Percentiles rank a stretch among this genome's conserved stretches.
These are phyloP conservation scores for Dimocarpus longan DNA, from an alignment of 345 rosid species.

Conservation along the genomic window DNA sequence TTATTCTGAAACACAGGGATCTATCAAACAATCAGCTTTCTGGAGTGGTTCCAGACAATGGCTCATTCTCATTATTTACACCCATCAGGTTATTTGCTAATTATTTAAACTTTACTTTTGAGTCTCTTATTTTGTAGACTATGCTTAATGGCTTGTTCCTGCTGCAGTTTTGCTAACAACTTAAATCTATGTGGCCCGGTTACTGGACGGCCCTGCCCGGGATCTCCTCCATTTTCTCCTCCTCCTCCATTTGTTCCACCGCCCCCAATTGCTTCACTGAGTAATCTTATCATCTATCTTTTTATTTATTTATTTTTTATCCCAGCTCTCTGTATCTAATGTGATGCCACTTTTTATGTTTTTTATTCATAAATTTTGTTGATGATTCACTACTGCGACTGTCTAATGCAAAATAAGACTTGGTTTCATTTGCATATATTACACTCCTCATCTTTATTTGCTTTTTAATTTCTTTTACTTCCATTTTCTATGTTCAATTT, in stretches of 20 bases:
- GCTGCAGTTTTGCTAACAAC: constrained; percentile 95
- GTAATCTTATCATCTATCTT: constrained; percentile 34
- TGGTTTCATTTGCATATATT: neutral
- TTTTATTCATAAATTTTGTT: neutral
- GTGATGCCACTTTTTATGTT: neutral
- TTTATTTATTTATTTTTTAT: neutral
- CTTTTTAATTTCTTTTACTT: neutral
- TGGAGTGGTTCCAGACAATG: constrained; percentile 96
- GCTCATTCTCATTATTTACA: constrained; percentile 96
- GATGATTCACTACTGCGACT: neutral
- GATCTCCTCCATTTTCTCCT: constrained; percentile 99
- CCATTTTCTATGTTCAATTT: neutral
- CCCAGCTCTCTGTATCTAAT: neutral
- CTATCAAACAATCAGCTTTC: constrained; percentile 90
- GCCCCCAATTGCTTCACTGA: constrained; percentile 68
- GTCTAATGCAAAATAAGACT: neutral
- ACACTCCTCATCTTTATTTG: neutral
- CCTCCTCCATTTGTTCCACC: constrained; percentile 97
- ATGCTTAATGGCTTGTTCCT: constrained; percentile 18
- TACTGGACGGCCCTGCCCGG: constrained; percentile 93
- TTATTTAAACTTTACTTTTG: constrained; percentile 10
- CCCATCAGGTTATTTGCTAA: constrained; percentile 79
- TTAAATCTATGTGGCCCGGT: constrained; percentile 93
- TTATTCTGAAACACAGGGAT: constrained; percentile 62
- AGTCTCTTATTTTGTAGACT: constrained; percentile 2